A percentile compares a stretch with the other conserved stretches of the same genome.
These are phyloP conservation scores for Daldinia sp. DNA, from an alignment of 2,329 filamentous ascomycete species.

Conservation along the genomic window DNA sequence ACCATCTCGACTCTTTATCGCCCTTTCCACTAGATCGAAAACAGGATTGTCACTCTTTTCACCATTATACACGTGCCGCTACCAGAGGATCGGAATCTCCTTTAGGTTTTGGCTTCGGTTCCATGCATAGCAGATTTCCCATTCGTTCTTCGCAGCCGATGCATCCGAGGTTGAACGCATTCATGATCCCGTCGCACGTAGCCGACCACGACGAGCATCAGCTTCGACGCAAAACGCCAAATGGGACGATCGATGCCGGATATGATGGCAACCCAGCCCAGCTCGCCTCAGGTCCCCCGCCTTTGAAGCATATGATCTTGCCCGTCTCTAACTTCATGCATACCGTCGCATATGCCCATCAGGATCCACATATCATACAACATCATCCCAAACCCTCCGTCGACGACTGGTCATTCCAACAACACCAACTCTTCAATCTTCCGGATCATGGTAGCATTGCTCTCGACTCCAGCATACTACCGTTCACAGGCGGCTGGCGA, in stretches of 20 bases:
- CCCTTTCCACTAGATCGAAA: conserved; percentile 42
- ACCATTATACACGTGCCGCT: conserved; percentile 24
- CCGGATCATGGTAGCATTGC: conserved; percentile 30
- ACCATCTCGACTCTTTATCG: conserved; percentile 50
- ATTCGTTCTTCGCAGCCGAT: conserved; percentile 49
- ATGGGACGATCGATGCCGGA: conserved; percentile 88
- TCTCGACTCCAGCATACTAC: conserved; percentile 32
- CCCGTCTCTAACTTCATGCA: conserved; percentile 58
- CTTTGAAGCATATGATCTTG: conserved; percentile 83
- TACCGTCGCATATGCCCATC: conserved; percentile 41
- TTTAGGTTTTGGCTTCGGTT: conserved; percentile 20
- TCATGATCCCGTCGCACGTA: conserved; percentile 39
- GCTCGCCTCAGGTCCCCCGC: conserved; percentile 75
- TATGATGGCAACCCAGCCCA: conserved; percentile 86
- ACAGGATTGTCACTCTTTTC: conserved; percentile 34
- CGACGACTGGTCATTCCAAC: conserved; percentile 40
- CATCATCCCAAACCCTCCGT: conserved; percentile 24
- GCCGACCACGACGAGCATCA: conserved; percentile 71
- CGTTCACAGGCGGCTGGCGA: conserved; percentile 34
- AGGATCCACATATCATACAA: conserved; percentile 36
- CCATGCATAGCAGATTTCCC: conserved; percentile 47
- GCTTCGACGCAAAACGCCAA: conserved; percentile 89
- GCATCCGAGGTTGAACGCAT: conserved; percentile 44
- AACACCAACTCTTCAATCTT: conserved; percentile 24
- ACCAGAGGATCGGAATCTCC: conserved; percentile 20